Conservation (phyloP, 140 eudicot species). For the Stevia rebaudiana region DNA sequence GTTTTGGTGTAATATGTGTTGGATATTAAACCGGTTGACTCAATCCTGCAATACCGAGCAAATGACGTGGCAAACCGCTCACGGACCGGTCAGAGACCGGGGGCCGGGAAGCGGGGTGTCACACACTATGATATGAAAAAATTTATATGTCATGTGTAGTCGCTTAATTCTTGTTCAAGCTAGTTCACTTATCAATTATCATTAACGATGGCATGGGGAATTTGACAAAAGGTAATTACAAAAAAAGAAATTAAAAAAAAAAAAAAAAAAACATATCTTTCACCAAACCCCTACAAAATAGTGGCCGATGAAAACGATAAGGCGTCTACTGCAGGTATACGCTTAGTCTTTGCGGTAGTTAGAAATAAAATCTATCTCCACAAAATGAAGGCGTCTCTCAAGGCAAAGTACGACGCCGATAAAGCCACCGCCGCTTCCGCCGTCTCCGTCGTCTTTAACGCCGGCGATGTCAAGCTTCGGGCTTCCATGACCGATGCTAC, state of each 20-base stretch:
- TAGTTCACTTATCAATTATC: no score
- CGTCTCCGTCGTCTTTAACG: slow-evolving; percentile 56
- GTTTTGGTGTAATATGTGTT: no score
- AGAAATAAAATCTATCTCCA: not conserved
- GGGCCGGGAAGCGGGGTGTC: no score
- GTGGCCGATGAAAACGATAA: slow-evolving; percentile 29
- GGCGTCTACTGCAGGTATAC: not conserved
- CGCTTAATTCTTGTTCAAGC: no score
- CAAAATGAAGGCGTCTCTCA: slow-evolving; percentile 75
- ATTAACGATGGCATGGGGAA: no score
- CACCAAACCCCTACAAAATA: slow-evolving; percentile 22
- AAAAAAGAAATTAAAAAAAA: not conserved
- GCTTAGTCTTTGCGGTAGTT: not conserved
- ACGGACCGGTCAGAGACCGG: no score
- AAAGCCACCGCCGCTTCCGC: slow-evolving; percentile 73
- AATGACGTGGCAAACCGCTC: no score
- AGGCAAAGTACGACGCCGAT: slow-evolving; percentile 58
- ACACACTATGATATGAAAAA: no score
- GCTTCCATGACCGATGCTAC: slow-evolving; percentile 92
- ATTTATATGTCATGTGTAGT: no score
- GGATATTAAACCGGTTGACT: no score
- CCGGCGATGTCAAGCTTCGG: slow-evolving; percentile 83
- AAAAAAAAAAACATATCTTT: not conserved
- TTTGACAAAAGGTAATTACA: no score
- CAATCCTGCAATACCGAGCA: no score